Base-by-base conservation (phyloP, 106 monocot genomes). In the Gastrodia elata region DNA sequence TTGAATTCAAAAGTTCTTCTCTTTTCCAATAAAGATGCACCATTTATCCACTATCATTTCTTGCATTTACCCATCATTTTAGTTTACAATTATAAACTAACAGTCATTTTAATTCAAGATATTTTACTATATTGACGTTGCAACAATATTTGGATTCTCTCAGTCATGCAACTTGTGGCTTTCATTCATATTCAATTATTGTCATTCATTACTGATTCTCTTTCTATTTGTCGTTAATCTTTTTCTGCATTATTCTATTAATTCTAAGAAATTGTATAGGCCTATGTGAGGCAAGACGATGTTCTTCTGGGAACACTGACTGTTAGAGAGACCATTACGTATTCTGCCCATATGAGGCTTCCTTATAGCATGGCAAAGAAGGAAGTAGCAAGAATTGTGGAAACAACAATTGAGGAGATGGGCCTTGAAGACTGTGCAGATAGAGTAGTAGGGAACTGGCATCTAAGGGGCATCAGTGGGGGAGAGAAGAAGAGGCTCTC, bases 201-300 rank as follows among this genome's bases (percentile, higher is more conserved):
- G 4, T 26, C 26, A 5, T 59, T 59, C 58, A 59, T 8, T 26
- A 4, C 58, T 26, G 2, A 26, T 59, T 4, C 1, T 59, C 15
- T n/a, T 39, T 64, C 14, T 25, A 32, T 16, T 20, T 65, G 39
- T 20, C 38, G 39, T 20, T 26, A 67, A 67, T 44, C 7, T 39
- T 11, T 55, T 8, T 67, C 36, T 34, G 16, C 18, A 36, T 18
- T 24, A 20, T 69, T 64, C 24, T 38, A 24, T 13, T 6, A 36
- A 37, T 36, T 38, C 26, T 65, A 56, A 30, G 15, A 30, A 58
- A 5, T 75, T 49, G 27, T 76, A n/a, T 70, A 95, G 95, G 95
- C 95, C 13, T 95, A 95, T 74, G 95, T 95, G 73, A 95, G 87
- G 6, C 95, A 95, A 84, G 95, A 89, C 77, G 82, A 92, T 76